Evolutionary conservation across 1,284 basidiomycete genomes (phyloP), one percentile per base, ranked within the genome.

Genomic region (Ustilago shanxiensis): DNA sequence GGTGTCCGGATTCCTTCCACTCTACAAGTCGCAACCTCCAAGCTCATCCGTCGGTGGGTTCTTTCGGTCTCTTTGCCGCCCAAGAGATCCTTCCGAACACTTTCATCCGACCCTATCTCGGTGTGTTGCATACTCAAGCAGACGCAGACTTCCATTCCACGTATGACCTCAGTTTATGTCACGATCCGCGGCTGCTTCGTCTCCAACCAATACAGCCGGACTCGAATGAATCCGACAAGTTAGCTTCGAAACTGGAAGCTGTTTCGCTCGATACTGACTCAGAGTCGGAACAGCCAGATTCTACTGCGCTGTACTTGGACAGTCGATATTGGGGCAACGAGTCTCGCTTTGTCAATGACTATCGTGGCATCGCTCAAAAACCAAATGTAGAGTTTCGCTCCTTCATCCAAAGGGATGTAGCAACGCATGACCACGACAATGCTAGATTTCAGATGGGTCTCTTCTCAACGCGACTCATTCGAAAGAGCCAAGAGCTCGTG

Each of bases 401-500:
- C 20, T 80, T 77, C 51, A 26, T 61, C n/a, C 73, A 76, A 33
- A 22, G 28, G 1, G 18, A 20, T 33, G 10, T 35, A 55, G 54
- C 18, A n/a, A 28, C 33, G 18, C 29, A 33, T 14, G 18, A 51
- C 16, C 53, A 16, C 24, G 44, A 33, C 3, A 14, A 26, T 2
- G 22, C 44, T 22, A 16, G 39, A n/a, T 65, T 66, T 39, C 52
- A 77, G 59, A 70, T 82, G 62, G 79, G 69, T 4, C 26, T 83
- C 14, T 78, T 64, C 37, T 47, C 77, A 0, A 89, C 86, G 50
- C 88, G 89, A 39, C 87, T 87, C 11, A 90, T 97, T 59, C 90
- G 88, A 73, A 94, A 93, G 83, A 93, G 93, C 2, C 91, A 94
- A 16, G 95, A 97, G 86, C 89, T 98, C 47, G 85, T 95, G 33